phyloP scores from a whole-genome alignment of 768 basidiomycete genomes.

The Amyloporia xantha region DNA sequence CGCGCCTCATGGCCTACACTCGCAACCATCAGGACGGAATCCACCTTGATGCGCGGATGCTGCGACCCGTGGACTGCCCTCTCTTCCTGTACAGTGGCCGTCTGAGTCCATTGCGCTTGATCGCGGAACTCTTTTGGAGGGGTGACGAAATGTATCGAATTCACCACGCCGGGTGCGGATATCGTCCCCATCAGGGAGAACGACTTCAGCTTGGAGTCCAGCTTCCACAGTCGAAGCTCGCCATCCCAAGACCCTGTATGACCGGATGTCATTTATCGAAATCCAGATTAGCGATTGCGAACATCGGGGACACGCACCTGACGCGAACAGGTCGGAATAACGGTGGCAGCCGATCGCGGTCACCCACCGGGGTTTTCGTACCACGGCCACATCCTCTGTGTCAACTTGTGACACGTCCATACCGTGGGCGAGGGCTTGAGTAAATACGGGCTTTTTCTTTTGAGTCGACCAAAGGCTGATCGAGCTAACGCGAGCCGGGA shows the following conservation, averaged over 20 bases:
- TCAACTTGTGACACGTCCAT: conserved; percentile 63
- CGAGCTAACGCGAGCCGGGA: no score
- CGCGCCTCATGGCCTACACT: conserved; percentile 85
- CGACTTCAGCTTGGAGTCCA: conserved; percentile 71
- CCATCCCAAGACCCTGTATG: conserved; percentile 89
- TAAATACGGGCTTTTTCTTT: conserved; percentile 95
- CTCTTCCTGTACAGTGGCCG: conserved; percentile 5
- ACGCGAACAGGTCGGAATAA: conserved; percentile 88
- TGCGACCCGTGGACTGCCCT: conserved; percentile 26
- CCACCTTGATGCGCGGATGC: conserved; percentile 9
- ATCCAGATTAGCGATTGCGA: conserved; percentile 1
- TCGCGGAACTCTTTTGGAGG: conserved; percentile 38
- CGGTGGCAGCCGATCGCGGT: conserved; percentile 75
- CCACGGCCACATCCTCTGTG: conserved; percentile 61
- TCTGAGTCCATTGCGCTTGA: conserved; percentile 34
- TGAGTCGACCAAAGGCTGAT: conserved; percentile 86
- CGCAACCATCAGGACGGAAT: conserved; percentile 58
- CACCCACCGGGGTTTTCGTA: conserved; percentile 86
- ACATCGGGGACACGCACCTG: conserved; percentile 46
- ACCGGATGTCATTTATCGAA: not conserved
- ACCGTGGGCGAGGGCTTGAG: conserved; percentile 82
- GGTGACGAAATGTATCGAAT: conserved; percentile 78
- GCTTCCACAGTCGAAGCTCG: conserved; percentile 82
- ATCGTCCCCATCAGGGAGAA: conserved; percentile 65
- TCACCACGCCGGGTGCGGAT: conserved; percentile 73